A percentile compares a stretch with the other conserved stretches of the same genome.
Evolutionary conservation across 176 grass and related monocot genomes (phyloP).

Genomic region (Oryza australiensis): DNA sequence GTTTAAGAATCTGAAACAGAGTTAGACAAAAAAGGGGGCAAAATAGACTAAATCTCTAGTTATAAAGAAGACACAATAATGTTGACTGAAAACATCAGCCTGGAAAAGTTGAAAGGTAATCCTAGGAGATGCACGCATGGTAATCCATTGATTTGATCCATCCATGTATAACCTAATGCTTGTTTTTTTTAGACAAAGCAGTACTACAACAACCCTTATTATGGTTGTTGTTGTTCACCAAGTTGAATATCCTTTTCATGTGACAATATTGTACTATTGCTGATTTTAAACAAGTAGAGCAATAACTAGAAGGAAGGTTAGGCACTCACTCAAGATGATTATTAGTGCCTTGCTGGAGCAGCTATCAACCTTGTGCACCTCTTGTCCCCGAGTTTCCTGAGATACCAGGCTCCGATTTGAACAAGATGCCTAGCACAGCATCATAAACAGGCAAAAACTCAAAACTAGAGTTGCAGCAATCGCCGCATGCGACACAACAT

Average conservation of each 20-base stretch:
- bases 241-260: neutral
- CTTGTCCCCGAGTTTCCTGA: slow-evolving; percentile 6
- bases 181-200: neutral
- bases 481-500: too few species aligned
- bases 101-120: neutral
- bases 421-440: slow-evolving; percentile 9
- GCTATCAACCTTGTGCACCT: neutral
- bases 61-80: neutral
- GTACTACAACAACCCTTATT: neutral
- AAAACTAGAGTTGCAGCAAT: neutral
- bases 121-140: too few species aligned
- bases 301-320: neutral
- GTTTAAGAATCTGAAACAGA: neutral
- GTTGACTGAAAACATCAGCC: neutral
- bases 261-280: neutral
- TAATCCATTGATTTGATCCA: too few species aligned
- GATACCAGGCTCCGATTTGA: neutral
- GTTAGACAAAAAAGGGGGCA: neutral
- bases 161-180: too few species aligned
- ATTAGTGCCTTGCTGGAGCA: slow-evolving; percentile 15
- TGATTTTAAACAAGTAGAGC: neutral
- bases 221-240: neutral
- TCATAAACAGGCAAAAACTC: neutral
- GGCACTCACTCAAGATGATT: slow-evolving; percentile 28
- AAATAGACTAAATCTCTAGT: neutral